Percentiles rank a stretch among this genome's conserved stretches.
phyloP scores from a whole-genome alignment of 345 rosid genomes.

The Bruguiera gymnorhiza region DNA sequence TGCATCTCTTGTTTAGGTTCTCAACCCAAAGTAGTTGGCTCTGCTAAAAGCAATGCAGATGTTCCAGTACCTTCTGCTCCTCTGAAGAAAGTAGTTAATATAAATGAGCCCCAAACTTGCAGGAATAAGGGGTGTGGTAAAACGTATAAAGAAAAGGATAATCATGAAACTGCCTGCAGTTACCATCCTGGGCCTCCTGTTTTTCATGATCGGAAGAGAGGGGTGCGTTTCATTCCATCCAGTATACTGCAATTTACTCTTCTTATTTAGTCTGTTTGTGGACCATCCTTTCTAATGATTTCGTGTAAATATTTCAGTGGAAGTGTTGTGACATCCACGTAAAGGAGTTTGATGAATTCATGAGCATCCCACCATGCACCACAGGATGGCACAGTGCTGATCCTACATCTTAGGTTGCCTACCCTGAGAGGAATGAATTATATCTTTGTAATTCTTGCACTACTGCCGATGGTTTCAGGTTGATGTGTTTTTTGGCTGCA shows the following conservation, averaged over 20 bases:
- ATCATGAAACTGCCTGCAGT: conserved; percentile 74
- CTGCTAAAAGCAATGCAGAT: conserved; percentile 33
- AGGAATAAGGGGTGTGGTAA: conserved; percentile 79
- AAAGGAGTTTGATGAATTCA: conserved; percentile 93
- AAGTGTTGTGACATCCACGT: conserved; percentile 85
- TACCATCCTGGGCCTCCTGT: conserved; percentile 95
- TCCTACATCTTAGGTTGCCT: conserved; percentile 8
- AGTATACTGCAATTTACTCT: neutral
- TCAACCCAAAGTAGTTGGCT: conserved; percentile 38
- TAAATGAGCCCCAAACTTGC: conserved; percentile 75
- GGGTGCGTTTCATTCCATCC: conserved; percentile 33
- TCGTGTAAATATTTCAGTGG: conserved; percentile 56
- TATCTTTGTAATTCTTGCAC: conserved; percentile 2
- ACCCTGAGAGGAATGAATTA: neutral
- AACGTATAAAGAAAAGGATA: conserved; percentile 80
- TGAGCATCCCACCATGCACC: conserved; percentile 79
- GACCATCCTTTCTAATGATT: neutral
- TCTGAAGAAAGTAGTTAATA: conserved; percentile 50
- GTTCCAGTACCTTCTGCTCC: conserved; percentile 29
- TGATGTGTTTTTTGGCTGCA: neutral
- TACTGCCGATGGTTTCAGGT: neutral
- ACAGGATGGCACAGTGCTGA: conserved; percentile 86
- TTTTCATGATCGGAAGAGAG: conserved; percentile 84
- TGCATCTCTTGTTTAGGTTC: conserved; percentile 47
- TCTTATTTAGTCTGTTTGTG: neutral